phyloP scores from a whole-genome alignment of 257 asterid genomes.

The Petunia secreta region DNA sequence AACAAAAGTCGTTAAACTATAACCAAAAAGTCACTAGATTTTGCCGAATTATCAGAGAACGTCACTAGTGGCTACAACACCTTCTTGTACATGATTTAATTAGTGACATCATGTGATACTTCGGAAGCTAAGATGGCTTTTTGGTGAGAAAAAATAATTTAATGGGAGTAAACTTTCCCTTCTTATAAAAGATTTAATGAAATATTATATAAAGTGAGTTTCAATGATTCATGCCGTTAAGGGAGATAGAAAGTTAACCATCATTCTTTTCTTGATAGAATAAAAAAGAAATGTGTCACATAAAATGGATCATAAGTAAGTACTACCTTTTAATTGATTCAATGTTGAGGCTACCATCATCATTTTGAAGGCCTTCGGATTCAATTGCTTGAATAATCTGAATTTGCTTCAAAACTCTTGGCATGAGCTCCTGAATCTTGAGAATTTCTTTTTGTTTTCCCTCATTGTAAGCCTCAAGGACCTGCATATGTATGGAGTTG shows the following conservation, averaged over 20 bases:
- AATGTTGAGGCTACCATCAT: constrained; percentile 53
- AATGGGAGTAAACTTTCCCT: too few species aligned
- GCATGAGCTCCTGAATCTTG: constrained; percentile 43
- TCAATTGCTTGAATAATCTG: constrained; percentile 42
- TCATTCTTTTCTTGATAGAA: neutral
- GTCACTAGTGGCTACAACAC: too few species aligned
- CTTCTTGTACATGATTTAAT: too few species aligned
- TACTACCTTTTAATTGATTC: constrained; percentile 46
- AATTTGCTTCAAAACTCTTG: constrained; percentile 53
- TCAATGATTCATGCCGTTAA: too few species aligned
- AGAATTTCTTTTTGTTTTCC: constrained; percentile 40
- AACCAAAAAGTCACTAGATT: too few species aligned
- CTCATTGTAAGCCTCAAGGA: constrained; percentile 38
- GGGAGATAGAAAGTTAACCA: neutral
- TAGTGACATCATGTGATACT: too few species aligned
- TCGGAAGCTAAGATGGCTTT: too few species aligned
- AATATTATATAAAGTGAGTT: too few species aligned
- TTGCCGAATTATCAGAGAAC: too few species aligned
- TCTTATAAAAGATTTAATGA: too few species aligned
- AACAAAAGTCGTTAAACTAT: too few species aligned
- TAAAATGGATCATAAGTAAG: neutral
- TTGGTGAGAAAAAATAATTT: too few species aligned
- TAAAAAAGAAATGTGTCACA: neutral
- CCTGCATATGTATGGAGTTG: constrained; percentile 32
- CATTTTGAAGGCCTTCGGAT: constrained; percentile 44